Percentiles rank a stretch among this genome's conserved stretches.
These are phyloP conservation scores for Gossypium trilobum DNA, from an alignment of 441 rosid genomes.

Conservation along the genomic window DNA sequence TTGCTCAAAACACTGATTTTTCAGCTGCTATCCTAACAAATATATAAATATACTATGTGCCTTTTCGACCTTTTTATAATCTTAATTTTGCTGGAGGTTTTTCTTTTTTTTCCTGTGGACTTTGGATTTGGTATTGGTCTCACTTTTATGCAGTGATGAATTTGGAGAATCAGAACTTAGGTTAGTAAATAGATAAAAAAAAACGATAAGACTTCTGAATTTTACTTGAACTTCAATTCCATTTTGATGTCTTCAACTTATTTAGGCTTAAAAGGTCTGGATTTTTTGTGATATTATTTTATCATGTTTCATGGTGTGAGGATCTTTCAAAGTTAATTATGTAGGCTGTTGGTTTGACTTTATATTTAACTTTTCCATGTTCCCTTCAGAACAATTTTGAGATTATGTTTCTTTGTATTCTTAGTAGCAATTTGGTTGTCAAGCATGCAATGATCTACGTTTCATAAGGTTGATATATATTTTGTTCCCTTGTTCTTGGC, in stretches of 20 bases:
- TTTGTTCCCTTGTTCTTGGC: conserved; percentile 9
- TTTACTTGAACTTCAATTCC: not conserved
- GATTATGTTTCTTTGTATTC: not conserved
- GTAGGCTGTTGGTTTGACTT: conserved; percentile 1
- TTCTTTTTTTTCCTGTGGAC: not conserved
- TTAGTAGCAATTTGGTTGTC: not conserved
- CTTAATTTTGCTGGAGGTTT: not conserved
- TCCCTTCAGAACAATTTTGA: not conserved
- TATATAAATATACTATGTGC: not conserved
- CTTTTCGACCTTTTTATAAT: not conserved
- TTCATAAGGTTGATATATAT: not conserved
- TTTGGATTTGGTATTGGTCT: not conserved
- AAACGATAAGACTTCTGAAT: not conserved
- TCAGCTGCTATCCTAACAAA: not conserved
- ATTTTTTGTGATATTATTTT: not conserved
- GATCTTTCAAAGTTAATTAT: not conserved
- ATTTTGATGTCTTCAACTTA: not conserved
- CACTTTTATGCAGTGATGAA: not conserved
- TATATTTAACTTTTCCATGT: not conserved
- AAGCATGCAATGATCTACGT: not conserved
- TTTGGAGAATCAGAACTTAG: not conserved
- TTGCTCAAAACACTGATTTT: not conserved
- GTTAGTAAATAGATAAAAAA: not conserved
- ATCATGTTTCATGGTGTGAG: not conserved
- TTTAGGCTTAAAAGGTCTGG: not conserved